Evolutionary conservation across 257 asterid genomes (phyloP).

Genomic region (Vinca minor): DNA sequence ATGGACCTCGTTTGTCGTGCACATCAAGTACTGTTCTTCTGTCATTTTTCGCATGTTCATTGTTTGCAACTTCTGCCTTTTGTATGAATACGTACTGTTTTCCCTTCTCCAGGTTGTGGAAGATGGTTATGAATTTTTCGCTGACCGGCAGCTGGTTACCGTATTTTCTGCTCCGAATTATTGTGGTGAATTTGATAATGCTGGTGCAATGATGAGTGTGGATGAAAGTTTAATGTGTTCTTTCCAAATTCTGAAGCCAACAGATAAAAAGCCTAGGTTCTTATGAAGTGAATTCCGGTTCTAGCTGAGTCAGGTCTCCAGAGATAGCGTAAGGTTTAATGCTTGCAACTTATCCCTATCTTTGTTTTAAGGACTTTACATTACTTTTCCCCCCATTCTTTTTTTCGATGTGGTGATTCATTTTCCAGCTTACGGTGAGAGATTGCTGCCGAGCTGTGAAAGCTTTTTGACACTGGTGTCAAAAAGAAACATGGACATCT

Average conservation of each 20-base stretch:
- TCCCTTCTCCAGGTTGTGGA: slow-evolving; percentile 57
- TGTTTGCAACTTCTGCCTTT: slow-evolving; percentile 9
- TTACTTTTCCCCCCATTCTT: too few species aligned
- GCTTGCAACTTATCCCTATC: too few species aligned
- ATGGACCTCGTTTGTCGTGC: slow-evolving; percentile 83
- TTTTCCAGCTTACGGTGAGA: too few species aligned
- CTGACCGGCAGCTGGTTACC: slow-evolving; percentile 76
- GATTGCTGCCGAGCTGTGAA: too few species aligned
- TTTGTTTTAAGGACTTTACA: too few species aligned
- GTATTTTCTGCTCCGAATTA: slow-evolving; percentile 82
- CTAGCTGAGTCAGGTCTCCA: slow-evolving; percentile 4
- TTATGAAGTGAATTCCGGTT: slow-evolving; percentile 17
- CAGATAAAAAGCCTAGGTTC: slow-evolving; percentile 35
- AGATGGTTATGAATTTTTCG: slow-evolving; percentile 79
- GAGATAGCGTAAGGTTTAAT: slow-evolving; percentile 23
- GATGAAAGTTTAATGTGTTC: slow-evolving; percentile 87
- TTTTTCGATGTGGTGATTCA: too few species aligned
- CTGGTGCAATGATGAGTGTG: slow-evolving; percentile 87
- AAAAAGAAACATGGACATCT: too few species aligned
- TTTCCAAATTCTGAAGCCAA: slow-evolving; percentile 72
- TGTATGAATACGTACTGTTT: slow-evolving; percentile 1
- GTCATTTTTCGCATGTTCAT: slow-evolving; percentile 4
- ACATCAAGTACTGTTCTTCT: slow-evolving; percentile 46
- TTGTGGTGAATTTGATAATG: slow-evolving; percentile 79
- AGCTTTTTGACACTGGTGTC: too few species aligned